Evolutionary conservation across 2,329 filamentous ascomycete genomes (phyloP), one percentile per base, ranked within the genome.

Genomic region (Raffaelea arxii): DNA sequence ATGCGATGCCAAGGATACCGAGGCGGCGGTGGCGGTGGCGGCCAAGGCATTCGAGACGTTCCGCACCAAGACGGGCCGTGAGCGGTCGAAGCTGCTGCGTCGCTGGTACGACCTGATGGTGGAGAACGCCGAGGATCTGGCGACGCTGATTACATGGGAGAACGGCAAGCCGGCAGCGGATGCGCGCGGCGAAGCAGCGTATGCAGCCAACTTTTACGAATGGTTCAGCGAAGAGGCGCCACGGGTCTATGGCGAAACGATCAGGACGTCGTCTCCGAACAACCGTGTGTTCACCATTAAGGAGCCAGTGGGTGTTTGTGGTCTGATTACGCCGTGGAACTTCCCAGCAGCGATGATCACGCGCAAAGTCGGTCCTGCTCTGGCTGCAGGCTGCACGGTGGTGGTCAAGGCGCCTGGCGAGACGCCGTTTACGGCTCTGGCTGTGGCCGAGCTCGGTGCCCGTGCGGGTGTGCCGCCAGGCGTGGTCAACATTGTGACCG

Each of bases 361-460:
- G 6, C 69, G 81, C 49, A 85, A 85, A 62, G 72, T 81, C 43
- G 81, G 77, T 2, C 79, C 86, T 2, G 86, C 85, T 9, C 73
- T 97, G 47, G 92, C 92, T 18, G 90, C 89, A n/a, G 92, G 92
- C 49, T 97, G 91, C 68, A 95, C 91, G 0, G 86, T 94, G 2
- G 90, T 97, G 2, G 82, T 82, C 57, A 98, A 98, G 65, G 84
- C 89, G 16, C 90, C 91, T 2, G 82, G 83, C 42, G 91, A 97
- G 70, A 96, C 92, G 1, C 92, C 91, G 0, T 92, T 91, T 62
- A 94, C 90, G 22, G 81, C 88, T 1, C 81, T 95, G 32, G 91
- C 91, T 2, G 66, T 97, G 19, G 87, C 87, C 1, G 90, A 95
- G 65, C 77, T 97, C 35, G 87, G 84, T 10, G 78, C 86, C 58